Percentiles rank a stretch among this genome's conserved stretches.
These are phyloP conservation scores for Candida orba DNA, from an alignment of 805 yeast species.

Conservation along the genomic window DNA sequence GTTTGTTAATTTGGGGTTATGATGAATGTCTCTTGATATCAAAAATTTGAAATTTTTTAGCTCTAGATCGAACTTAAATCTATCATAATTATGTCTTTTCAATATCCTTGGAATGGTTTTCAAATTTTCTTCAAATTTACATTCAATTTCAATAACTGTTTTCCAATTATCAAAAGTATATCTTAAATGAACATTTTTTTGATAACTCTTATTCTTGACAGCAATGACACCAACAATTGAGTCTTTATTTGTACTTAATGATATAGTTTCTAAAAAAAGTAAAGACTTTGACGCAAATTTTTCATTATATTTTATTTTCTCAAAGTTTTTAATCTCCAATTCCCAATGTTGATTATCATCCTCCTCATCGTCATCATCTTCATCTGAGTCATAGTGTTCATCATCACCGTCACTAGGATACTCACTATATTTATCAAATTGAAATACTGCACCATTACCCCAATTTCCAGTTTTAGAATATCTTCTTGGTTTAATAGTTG, in stretches of 20 bases:
- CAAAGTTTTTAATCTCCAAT: conserved; percentile 35
- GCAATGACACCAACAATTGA: conserved; percentile 67
- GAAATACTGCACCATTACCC: conserved; percentile 23
- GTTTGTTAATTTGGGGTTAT: neutral
- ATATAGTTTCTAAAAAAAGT: conserved; percentile 57
- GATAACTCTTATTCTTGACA: conserved; percentile 65
- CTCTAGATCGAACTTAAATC: conserved; percentile 61
- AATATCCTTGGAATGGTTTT: conserved; percentile 35
- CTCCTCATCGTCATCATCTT: conserved; percentile 13
- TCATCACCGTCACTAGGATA: conserved; percentile 17
- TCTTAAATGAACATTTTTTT: conserved; percentile 60
- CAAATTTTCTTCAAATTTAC: conserved; percentile 47
- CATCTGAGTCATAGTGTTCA: conserved; percentile 16
- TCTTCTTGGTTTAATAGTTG: conserved; percentile 28
- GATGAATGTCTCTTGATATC: conserved; percentile 5
- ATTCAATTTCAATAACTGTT: conserved; percentile 62
- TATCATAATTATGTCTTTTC: conserved; percentile 49
- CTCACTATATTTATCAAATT: conserved; percentile 10
- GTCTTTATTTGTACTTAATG: conserved; percentile 50
- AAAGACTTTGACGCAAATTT: conserved; percentile 31
- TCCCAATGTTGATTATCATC: conserved; percentile 34
- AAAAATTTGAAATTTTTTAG: conserved; percentile 28
- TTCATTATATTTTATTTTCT: conserved; percentile 38
- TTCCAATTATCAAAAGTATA: conserved; percentile 79
- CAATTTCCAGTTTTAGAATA: conserved; percentile 19